Percentiles rank a stretch among this genome's conserved stretches.
Evolutionary conservation across 2,329 filamentous ascomycete genomes (phyloP).

Genomic region (Hypocrella siamensis): DNA sequence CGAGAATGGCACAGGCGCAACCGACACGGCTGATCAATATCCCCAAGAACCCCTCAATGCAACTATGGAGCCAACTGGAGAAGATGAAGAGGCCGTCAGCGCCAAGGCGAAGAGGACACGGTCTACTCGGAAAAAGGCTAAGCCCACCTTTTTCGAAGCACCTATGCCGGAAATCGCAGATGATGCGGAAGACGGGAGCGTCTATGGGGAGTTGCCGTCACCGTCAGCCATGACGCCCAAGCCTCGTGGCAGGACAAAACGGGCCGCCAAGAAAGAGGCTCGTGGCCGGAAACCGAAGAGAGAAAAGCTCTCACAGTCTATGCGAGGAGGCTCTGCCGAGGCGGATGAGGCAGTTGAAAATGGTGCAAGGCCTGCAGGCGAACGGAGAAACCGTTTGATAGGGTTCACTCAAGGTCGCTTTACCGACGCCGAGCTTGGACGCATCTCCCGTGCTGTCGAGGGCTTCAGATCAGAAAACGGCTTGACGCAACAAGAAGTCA

Average conservation of each 20-base stretch:
- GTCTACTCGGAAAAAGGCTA: constrained; percentile 29
- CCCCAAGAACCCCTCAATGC: constrained; percentile 2
- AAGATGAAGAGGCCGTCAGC: constrained; percentile 2
- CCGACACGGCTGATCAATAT: constrained; percentile 3
- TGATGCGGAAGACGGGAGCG: constrained; percentile 7
- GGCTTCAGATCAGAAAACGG: constrained; percentile 25
- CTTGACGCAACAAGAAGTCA: constrained; percentile 29
- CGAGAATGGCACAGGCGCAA: constrained; percentile 1
- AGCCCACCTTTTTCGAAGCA: constrained; percentile 28
- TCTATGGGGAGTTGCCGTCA: constrained; percentile 13
- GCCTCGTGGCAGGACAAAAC: constrained; percentile 14
- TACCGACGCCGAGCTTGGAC: constrained; percentile 23
- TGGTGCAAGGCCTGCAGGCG: constrained; percentile 3
- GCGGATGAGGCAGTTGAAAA: constrained; percentile 7
- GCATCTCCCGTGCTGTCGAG: constrained; percentile 25
- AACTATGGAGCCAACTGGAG: constrained; percentile 2
- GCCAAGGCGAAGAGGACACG: constrained; percentile 8
- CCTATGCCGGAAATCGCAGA: constrained; percentile 7
- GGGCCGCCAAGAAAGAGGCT: constrained; percentile 11
- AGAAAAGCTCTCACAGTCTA: constrained; percentile 8
- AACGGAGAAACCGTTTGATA: constrained; percentile 10
- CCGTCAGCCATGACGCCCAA: constrained; percentile 17
- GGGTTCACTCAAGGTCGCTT: constrained; percentile 25
- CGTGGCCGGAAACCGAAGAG: constrained; percentile 6
- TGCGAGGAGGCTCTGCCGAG: constrained; percentile 7